Evolutionary conservation across 2,329 filamentous ascomycete species (phyloP).

Genomic region (Neonectria punicea): DNA sequence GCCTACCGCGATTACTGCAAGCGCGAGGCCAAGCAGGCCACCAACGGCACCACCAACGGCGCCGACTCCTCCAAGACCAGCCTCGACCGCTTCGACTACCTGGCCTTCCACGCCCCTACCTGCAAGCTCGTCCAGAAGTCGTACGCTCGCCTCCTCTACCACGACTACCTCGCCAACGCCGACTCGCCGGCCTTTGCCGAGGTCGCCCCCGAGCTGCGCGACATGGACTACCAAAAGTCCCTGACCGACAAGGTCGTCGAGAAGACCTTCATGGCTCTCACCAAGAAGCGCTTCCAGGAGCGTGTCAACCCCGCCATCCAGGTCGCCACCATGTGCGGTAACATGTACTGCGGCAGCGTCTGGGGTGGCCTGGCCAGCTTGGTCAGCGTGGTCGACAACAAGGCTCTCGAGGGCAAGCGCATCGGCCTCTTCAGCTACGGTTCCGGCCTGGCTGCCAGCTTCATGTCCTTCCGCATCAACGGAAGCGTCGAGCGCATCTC

Average conservation of each 20-base stretch:
- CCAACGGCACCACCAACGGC: constrained; percentile 62
- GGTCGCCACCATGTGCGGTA: constrained; percentile 79
- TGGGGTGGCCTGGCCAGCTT: constrained; percentile 81
- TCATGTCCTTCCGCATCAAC: constrained; percentile 77
- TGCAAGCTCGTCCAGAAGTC: constrained; percentile 91
- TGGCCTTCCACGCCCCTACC: constrained; percentile 84
- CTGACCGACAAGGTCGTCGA: constrained; percentile 84
- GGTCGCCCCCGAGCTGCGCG: constrained; percentile 79
- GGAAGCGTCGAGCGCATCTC: constrained; percentile 76
- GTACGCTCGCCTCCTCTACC: constrained; percentile 85
- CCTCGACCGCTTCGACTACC: constrained; percentile 85
- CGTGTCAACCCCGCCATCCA: constrained; percentile 78
- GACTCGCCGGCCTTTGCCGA: constrained; percentile 75
- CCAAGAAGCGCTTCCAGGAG: constrained; percentile 86
- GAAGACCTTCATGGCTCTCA: constrained; percentile 86
- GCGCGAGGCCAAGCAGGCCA: constrained; percentile 71
- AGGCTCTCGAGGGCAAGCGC: constrained; percentile 75
- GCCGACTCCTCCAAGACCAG: constrained; percentile 64
- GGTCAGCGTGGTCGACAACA: constrained; percentile 71
- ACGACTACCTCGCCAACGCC: constrained; percentile 81
- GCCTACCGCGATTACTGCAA: constrained; percentile 85
- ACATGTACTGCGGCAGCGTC: constrained; percentile 77
- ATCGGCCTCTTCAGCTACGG: constrained; percentile 84
- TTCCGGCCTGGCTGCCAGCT: constrained; percentile 77
- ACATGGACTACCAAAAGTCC: constrained; percentile 83